phyloP scores from a whole-genome alignment of 2,329 filamentous ascomycete species.

The Albifimbria verrucaria region DNA sequence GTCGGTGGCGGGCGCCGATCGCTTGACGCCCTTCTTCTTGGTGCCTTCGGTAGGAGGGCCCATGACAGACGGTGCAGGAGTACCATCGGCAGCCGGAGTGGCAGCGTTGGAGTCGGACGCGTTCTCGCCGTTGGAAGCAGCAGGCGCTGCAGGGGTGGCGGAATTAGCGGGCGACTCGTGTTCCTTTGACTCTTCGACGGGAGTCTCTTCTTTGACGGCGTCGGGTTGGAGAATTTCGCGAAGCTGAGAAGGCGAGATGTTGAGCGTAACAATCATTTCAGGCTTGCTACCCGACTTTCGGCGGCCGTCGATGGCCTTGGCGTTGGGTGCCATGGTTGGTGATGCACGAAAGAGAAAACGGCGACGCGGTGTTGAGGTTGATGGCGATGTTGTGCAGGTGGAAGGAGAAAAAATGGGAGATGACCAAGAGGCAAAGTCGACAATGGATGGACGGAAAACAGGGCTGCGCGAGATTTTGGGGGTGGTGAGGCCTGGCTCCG shows the following conservation, averaged over 20 bases:
- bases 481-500: not conserved
- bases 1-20: constrained; percentile 63
- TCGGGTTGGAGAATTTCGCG: constrained; percentile 46
- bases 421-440: not conserved
- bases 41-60: constrained; percentile 56
- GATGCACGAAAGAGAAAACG: constrained; percentile 7
- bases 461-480: constrained; percentile 12
- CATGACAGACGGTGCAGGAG: constrained; percentile 55
- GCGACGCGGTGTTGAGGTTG: constrained; percentile 8
- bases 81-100: constrained; percentile 55
- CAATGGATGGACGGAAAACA: constrained; percentile 6
- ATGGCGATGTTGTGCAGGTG: constrained; percentile 5
- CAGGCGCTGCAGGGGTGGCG: constrained; percentile 33
- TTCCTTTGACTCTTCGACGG: constrained; percentile 36
- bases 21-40: constrained; percentile 75
- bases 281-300: constrained; percentile 35
- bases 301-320: constrained; percentile 30
- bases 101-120: constrained; percentile 58
- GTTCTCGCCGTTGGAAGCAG: constrained; percentile 50
- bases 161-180: constrained; percentile 43
- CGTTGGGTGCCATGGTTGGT: constrained; percentile 29
- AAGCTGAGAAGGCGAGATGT: constrained; percentile 47
- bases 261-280: constrained; percentile 47
- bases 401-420: not conserved
- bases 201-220: constrained; percentile 40